Base-by-base conservation (phyloP, 352 stramenopile genomes). In the Globisporangium paroecandrum region DNA sequence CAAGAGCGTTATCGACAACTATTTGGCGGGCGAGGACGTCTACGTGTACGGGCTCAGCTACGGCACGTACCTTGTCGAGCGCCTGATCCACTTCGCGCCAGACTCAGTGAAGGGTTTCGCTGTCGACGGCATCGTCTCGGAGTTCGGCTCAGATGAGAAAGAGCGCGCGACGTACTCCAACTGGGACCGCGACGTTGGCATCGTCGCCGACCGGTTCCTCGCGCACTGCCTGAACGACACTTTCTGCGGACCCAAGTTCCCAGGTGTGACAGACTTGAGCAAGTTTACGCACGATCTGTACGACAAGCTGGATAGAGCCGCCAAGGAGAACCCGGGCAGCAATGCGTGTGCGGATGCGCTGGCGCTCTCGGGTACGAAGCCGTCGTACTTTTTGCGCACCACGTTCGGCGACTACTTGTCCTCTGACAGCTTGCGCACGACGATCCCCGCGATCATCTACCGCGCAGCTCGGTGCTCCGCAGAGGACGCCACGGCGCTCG, bases 21-120 rank as follows among this genome's bases (percentile, higher is more conserved):
- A 77, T 25, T 65, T 83, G 27, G 68, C 69, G 47, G 82, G 85
- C 65, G 70, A 84, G 53, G 77, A 92, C 65, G 80, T 88, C 32
- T 87, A 65, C 62, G 77, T 92, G n/a, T 92, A 92, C 64, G 84
- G 84, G 1, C 77, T 92, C 13, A 92, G 84, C 70, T 92, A 92
- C 69, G 84, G 84, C 72, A 90, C 84, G 47, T 90, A 90, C 69
- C 68, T 89, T 18, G 78, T 87, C 6, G 81, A 89, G 71, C 77
- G 81, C 25, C 72, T 89, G 27, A 77, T 89, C 58, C 81, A 89
- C 60, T 76, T 89, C 29, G 68, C 78, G 1, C 78, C 81, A 4
- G n/a, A 68, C 4, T 73, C 69, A 36, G 70, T 90, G 32, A 79
- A 74, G 25, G 82, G 77, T 1, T 90, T 87, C 51, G 70, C 77